phyloP scores from a whole-genome alignment of 306 rosid genomes.

The Alnus rubra region DNA sequence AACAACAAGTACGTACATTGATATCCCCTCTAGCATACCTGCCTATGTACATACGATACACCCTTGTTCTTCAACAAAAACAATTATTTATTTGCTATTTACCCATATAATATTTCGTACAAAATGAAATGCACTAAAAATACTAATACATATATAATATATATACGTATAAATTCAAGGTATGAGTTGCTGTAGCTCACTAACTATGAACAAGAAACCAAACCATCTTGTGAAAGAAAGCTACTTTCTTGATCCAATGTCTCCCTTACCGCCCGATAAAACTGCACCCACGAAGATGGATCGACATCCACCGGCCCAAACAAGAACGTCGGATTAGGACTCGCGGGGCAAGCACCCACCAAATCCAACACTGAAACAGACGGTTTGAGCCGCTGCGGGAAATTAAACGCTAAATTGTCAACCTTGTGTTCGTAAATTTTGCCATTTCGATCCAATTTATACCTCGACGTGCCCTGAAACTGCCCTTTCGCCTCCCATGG shows the following conservation, averaged over 20 bases:
- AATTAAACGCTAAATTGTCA: slow-evolving; percentile 89
- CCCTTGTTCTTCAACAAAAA: slow-evolving; percentile 45
- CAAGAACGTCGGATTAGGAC: slow-evolving; percentile 83
- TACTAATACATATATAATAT: slow-evolving; percentile 2
- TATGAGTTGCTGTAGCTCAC: slow-evolving; percentile 27
- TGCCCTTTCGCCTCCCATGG: slow-evolving; percentile 94
- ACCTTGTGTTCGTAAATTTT: slow-evolving; percentile 90
- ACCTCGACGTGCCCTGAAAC: slow-evolving; percentile 93
- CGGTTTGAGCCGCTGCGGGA: slow-evolving; percentile 64
- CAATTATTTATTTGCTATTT: slow-evolving; percentile 35
- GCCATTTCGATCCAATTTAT: slow-evolving; percentile 77
- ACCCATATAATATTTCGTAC: slow-evolving; percentile 28
- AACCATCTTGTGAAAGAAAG: slow-evolving; percentile 67
- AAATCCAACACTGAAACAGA: slow-evolving; percentile 81
- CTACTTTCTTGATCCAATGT: slow-evolving; percentile 56
- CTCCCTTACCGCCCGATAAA: slow-evolving; percentile 68
- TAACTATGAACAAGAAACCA: slow-evolving; percentile 65
- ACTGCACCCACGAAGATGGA: slow-evolving; percentile 76
- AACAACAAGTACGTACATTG: slow-evolving; percentile 42
- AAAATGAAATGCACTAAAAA: slow-evolving; percentile 19
- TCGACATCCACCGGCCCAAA: slow-evolving; percentile 61
- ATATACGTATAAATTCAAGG: slow-evolving; percentile 31
- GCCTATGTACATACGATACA: slow-evolving; percentile 50
- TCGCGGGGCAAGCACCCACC: slow-evolving; percentile 79
- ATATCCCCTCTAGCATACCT: slow-evolving; percentile 36